These are phyloP conservation scores for Suillus weaverae DNA, from an alignment of 768 basidiomycete species.

Conservation along the genomic window DNA sequence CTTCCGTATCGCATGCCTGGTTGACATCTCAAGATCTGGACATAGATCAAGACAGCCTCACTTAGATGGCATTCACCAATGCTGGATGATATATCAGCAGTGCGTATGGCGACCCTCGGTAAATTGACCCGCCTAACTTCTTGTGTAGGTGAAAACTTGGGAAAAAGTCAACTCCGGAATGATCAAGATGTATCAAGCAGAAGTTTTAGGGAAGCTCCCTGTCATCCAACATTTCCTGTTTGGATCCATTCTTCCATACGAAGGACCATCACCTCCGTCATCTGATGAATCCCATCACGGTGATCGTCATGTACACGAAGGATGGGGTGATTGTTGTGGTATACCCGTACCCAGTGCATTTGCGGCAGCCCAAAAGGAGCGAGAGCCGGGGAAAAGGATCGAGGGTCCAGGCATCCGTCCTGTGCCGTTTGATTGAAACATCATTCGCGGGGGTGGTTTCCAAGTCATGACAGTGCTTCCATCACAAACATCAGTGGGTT, in stretches of 20 bases:
- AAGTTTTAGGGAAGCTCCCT: constrained; percentile 93
- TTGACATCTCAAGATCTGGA: neutral
- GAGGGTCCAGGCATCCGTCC: constrained; percentile 67
- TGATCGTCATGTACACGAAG: constrained; percentile 39
- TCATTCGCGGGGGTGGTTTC: neutral
- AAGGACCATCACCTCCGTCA: constrained; percentile 51
- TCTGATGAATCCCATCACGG: constrained; percentile 21
- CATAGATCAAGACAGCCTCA: constrained; percentile 90
- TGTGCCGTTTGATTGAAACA: constrained; percentile 73
- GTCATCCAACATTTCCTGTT: constrained; percentile 97
- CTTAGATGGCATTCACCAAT: constrained; percentile 98
- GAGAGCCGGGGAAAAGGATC: constrained; percentile 39
- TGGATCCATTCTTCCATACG: constrained; percentile 73
- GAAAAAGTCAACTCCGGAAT: constrained; percentile 95
- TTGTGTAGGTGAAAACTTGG: constrained; percentile 77
- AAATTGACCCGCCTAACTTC: constrained; percentile 1
- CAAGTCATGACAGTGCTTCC: neutral
- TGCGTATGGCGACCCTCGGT: constrained; percentile 19
- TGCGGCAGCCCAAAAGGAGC: constrained; percentile 59
- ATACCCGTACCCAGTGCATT: constrained; percentile 85
- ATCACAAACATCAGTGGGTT: neutral
- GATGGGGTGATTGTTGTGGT: constrained; percentile 92
- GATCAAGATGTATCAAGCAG: constrained; percentile 97
- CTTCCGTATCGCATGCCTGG: neutral
- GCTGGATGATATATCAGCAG: constrained; percentile 96